Percentiles rank a stretch among this genome's conserved stretches.
Evolutionary conservation across 768 basidiomycete species (phyloP).

Genomic region (Suillus fuscotomentosus): DNA sequence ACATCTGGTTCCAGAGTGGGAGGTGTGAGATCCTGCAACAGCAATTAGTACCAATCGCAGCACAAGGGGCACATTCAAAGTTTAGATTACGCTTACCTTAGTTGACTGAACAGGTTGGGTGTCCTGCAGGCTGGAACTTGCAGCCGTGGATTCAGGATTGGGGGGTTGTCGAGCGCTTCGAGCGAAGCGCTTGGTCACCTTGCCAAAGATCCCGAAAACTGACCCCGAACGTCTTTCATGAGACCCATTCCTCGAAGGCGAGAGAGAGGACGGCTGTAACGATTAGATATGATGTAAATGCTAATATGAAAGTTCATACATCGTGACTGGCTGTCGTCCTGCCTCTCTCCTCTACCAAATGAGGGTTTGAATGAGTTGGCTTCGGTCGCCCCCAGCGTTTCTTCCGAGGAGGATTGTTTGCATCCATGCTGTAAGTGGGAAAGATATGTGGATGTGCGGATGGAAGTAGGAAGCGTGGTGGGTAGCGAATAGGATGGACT

Average conservation of each 20-base stretch:
- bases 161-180: neutral
- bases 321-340: neutral
- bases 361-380: neutral
- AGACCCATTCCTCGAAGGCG: neutral
- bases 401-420: neutral
- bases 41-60: neutral
- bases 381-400: too few species aligned
- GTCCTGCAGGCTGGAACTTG: neutral
- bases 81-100: neutral
- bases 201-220: neutral
- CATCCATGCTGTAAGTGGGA: neutral
- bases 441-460: neutral
- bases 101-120: too few species aligned
- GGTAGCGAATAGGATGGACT: too few species aligned
- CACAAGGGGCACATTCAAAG: neutral
- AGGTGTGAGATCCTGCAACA: neutral
- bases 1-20: neutral
- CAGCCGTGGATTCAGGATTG: neutral
- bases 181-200: neutral
- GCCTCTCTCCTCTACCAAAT: neutral
- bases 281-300: neutral
- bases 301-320: neutral
- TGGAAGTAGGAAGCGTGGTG: too few species aligned
- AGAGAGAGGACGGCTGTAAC: neutral
- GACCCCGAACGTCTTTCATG: neutral